A percentile compares a stretch with the other conserved stretches of the same genome.
These are phyloP conservation scores for Trypanosoma caninum DNA, from an alignment of 208 protist genomes.

Conservation along the genomic window DNA sequence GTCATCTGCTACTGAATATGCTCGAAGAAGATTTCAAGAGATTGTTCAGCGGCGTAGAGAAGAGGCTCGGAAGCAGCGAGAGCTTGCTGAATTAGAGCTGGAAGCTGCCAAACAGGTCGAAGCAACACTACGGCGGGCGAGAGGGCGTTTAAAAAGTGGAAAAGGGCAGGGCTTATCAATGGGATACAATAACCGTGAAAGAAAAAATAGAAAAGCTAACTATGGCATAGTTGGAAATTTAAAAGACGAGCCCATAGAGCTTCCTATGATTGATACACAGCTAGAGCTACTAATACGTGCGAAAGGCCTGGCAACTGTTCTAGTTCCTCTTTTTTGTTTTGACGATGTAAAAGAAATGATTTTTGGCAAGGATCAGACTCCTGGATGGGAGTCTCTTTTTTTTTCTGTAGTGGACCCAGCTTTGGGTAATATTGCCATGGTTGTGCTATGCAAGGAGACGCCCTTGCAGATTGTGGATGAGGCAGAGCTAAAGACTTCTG, in stretches of 20 bases:
- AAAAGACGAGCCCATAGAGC: conserved; percentile 17
- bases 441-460: conserved; percentile 48
- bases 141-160: background rate
- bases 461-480: conserved; percentile 57
- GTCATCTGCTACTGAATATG: conserved; percentile 15
- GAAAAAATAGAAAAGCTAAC: conserved; percentile 1
- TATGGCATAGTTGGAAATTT: background rate
- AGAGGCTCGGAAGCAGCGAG: conserved; percentile 2
- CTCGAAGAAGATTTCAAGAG: conserved; percentile 10
- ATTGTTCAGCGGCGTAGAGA: conserved; percentile 18
- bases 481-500: conserved; percentile 15
- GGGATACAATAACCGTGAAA: background rate
- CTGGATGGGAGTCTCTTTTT: conserved; percentile 30
- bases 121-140: background rate
- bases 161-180: background rate
- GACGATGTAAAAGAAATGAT: conserved; percentile 6
- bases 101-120: conserved; percentile 7
- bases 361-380: conserved; percentile 7
- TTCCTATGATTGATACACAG: conserved; percentile 19
- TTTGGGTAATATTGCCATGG: conserved; percentile 20
- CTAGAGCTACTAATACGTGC: conserved; percentile 5
- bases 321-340: conserved; percentile 14
- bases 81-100: background rate
- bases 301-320: conserved; percentile 4
- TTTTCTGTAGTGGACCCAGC: conserved; percentile 15